Evolutionary conservation across 345 rosid species (phyloP).

Genomic region (Brassica juncea): DNA sequence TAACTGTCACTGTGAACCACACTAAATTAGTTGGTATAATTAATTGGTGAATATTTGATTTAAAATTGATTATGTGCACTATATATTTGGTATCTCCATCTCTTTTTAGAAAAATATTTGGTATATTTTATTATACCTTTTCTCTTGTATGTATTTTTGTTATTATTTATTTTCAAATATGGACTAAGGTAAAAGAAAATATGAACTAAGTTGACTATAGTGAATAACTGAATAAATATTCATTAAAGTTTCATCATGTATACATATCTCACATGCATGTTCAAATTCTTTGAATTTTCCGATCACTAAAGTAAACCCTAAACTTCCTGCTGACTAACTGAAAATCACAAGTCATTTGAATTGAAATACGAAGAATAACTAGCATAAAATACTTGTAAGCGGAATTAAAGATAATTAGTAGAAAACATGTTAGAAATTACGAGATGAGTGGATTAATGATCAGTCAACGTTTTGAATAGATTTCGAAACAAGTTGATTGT

Average conservation of each 20-base stretch:
- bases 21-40: too few relatives aligned
- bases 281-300: too few relatives aligned
- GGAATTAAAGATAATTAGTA: neutral
- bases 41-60: neutral
- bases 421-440: neutral
- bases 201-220: neutral
- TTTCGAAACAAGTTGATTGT: neutral
- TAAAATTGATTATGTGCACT: neutral
- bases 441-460: neutral
- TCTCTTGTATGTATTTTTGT: too few relatives aligned
- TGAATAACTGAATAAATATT: too few relatives aligned
- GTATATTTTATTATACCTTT: neutral
- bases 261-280: too few relatives aligned
- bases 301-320: too few relatives aligned
- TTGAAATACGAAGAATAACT: neutral
- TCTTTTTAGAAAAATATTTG: neutral
- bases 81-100: neutral
- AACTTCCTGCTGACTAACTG: too few relatives aligned
- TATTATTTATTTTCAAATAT: too few relatives aligned
- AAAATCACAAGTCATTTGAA: neutral
- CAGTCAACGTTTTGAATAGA: neutral
- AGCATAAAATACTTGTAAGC: neutral
- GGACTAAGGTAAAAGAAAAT: too few relatives aligned
- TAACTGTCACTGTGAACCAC: too few relatives aligned
- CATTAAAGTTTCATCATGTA: too few relatives aligned